phyloP scores from a whole-genome alignment of 176 grass and related monocot genomes.

The Musa troglodytarum region DNA sequence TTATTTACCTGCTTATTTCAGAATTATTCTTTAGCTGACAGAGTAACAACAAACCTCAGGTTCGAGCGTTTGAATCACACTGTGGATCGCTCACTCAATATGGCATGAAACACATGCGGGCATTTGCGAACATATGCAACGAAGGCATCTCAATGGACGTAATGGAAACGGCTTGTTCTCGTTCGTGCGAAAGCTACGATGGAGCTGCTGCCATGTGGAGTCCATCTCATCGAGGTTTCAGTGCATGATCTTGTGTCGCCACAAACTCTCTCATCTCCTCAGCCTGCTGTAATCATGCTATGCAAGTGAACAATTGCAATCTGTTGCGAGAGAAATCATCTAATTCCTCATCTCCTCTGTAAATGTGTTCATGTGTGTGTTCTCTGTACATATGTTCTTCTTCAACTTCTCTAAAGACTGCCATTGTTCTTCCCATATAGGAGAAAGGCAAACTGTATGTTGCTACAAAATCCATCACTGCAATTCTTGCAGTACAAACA shows the following conservation, averaged over 20 bases:
- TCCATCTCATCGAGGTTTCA: constrained; percentile 34
- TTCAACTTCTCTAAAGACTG: too few relatives aligned
- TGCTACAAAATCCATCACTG: too few relatives aligned
- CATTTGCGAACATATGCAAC: constrained; percentile 86
- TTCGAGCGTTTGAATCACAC: constrained; percentile 54
- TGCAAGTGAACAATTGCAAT: not conserved
- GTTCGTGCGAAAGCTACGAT: constrained; percentile 38
- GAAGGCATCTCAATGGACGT: constrained; percentile 27
- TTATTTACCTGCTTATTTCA: too few relatives aligned
- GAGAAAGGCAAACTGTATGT: too few relatives aligned
- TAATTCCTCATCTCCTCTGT: too few relatives aligned
- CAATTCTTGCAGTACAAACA: too few relatives aligned
- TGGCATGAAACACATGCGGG: constrained; percentile 82
- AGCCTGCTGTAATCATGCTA: not conserved
- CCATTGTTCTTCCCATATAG: too few relatives aligned
- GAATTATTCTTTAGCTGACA: not conserved
- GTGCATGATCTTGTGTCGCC: constrained; percentile 14
- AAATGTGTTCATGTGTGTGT: too few relatives aligned
- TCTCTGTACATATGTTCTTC: too few relatives aligned
- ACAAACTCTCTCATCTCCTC: not conserved
- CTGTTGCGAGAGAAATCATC: not conserved
- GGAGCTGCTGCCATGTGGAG: constrained; percentile 37
- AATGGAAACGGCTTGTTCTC: constrained; percentile 48
- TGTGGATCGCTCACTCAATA: constrained; percentile 80
- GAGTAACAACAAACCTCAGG: constrained; percentile 24